Evolutionary conservation across 1,284 basidiomycete species (phyloP).

Genomic region (Apiotrichum montevideense): DNA sequence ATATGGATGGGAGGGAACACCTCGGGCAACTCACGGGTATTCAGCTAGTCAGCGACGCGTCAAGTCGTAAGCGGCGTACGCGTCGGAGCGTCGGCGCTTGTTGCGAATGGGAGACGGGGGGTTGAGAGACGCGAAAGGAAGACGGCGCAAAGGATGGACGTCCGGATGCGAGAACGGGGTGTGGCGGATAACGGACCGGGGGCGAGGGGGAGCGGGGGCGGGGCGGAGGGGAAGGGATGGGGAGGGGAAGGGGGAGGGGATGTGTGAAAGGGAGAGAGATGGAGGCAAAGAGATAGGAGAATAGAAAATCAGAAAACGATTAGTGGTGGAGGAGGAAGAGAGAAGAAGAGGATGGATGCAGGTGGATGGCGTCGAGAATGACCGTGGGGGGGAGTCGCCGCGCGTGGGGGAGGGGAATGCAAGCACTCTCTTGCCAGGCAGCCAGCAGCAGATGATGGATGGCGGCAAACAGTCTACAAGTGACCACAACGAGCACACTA

Average conservation of each 20-base stretch:
- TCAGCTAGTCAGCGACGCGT: not conserved
- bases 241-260: not conserved
- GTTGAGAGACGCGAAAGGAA: not conserved
- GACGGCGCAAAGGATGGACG: no score
- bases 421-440: no score
- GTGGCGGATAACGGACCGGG: not conserved
- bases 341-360: not conserved
- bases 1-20: not conserved
- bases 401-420: not conserved
- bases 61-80: not conserved
- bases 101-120: not conserved
- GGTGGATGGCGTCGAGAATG: not conserved
- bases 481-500: no score
- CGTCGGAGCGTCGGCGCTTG: not conserved
- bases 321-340: not conserved
- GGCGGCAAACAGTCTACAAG: no score
- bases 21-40: conserved; percentile 1
- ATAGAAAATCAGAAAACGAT: not conserved
- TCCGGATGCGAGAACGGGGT: no score
- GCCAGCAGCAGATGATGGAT: no score
- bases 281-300: not conserved
- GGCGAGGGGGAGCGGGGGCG: not conserved
- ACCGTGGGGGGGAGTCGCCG: no score
- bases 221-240: not conserved
- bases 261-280: not conserved